Percentiles rank a stretch among this genome's conserved stretches.
Conservation (phyloP, 2,329 filamentous ascomycete species). For the Cryphonectria japonica region DNA sequence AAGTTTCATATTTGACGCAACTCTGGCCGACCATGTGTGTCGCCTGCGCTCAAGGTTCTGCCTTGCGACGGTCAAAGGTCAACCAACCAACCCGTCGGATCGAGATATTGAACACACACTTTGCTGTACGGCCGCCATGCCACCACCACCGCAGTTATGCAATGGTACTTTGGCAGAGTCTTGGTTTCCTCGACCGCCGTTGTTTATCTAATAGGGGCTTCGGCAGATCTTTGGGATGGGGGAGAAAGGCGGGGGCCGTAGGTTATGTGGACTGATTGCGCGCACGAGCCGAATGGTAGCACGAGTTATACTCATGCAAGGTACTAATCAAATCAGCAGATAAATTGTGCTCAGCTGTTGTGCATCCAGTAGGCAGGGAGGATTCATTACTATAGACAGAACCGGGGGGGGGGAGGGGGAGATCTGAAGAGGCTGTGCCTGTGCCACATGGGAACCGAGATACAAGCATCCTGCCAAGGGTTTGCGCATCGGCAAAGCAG, state of each 20-base stretch:
- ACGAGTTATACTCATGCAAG: neutral
- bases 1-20: neutral
- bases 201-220: neutral
- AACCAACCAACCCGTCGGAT: neutral
- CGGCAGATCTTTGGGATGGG: neutral
- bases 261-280: neutral
- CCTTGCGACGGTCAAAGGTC: neutral
- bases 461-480: neutral
- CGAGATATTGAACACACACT: neutral
- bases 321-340: neutral
- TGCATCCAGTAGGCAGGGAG: neutral
- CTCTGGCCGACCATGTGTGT: neutral
- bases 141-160: neutral
- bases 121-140: neutral
- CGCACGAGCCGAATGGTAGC: neutral
- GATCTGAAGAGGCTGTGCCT: neutral
- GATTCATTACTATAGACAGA: neutral
- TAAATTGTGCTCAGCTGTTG: neutral
- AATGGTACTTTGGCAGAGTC: neutral
- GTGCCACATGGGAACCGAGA: neutral
- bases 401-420: too few relatives aligned
- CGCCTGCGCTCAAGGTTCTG: neutral
- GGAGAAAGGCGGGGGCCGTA: neutral
- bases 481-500: neutral
- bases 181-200: neutral